phyloP scores from a whole-genome alignment of 2,329 filamentous ascomycete species.

The Penicillium brevicompactum region DNA sequence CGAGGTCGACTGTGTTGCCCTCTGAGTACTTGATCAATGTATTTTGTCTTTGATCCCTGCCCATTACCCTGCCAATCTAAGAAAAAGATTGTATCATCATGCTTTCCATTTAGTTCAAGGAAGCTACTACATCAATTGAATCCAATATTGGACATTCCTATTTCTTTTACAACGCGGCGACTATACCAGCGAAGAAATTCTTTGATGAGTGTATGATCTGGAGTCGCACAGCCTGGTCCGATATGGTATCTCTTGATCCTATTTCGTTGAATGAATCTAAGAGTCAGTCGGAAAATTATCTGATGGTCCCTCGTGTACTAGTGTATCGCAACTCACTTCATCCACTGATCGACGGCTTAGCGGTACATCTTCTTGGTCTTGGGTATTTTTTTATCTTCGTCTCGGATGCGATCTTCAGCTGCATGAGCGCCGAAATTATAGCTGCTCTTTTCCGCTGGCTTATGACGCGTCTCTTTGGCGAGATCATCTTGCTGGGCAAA shows the following conservation, averaged over 20 bases:
- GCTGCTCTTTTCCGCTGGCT: constrained; percentile 10
- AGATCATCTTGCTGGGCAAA: constrained; percentile 16
- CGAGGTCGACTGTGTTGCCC: no score
- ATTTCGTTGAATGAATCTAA: background rate
- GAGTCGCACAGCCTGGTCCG: background rate
- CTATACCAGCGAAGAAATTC: background rate
- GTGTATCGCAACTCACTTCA: constrained; percentile 8
- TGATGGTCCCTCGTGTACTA: background rate
- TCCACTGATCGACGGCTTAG: constrained; percentile 5
- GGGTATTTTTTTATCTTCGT: constrained; percentile 17
- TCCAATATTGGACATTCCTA: no score
- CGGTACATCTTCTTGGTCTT: constrained; percentile 19
- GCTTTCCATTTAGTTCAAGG: no score
- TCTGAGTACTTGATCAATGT: no score
- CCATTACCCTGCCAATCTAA: no score
- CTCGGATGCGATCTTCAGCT: constrained; percentile 9
- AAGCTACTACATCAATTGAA: no score
- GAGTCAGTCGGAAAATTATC: constrained; percentile 4
- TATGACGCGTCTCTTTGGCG: constrained; percentile 6
- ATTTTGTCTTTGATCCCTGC: no score
- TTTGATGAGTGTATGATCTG: background rate
- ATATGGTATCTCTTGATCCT: background rate
- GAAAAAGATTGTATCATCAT: no score
- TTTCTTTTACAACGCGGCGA: no score
- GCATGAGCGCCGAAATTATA: constrained; percentile 18